Evolutionary conservation across 2,329 filamentous ascomycete species (phyloP).

Genomic region (Botrytis deweyae): DNA sequence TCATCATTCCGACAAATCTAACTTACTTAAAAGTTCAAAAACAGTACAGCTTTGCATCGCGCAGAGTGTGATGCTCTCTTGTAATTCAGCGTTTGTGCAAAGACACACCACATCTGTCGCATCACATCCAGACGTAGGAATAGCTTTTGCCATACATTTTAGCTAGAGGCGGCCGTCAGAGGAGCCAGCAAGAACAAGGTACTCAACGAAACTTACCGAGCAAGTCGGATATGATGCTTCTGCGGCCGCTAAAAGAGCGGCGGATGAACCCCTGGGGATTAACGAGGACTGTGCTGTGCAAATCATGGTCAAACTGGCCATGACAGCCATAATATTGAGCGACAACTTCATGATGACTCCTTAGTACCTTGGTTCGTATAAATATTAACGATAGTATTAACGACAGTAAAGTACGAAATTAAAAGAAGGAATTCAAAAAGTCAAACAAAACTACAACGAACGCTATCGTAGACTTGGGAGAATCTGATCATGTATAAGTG

Average conservation of each 20-base stretch:
- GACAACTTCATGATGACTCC: neutral
- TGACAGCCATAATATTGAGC: neutral
- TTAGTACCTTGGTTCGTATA: neutral
- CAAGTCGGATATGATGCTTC: neutral
- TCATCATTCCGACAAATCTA: neutral
- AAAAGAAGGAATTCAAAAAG: neutral
- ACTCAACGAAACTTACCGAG: neutral
- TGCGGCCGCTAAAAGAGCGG: neutral
- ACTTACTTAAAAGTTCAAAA: neutral
- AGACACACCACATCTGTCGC: neutral
- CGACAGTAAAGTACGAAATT: neutral
- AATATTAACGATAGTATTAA: neutral
- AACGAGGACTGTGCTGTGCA: neutral
- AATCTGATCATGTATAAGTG: neutral
- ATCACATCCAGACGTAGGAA: neutral
- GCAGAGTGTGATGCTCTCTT: neutral
- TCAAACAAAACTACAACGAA: neutral
- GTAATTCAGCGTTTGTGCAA: neutral
- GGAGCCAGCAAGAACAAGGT: neutral
- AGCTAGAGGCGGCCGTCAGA: neutral
- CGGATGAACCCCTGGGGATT: neutral
- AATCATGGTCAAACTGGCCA: neutral
- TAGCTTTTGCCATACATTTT: neutral
- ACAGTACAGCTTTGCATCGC: neutral
- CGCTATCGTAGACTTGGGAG: neutral